Evolutionary conservation across 352 stramenopile genomes (phyloP).

Genomic region (Phytophthora sp.): DNA sequence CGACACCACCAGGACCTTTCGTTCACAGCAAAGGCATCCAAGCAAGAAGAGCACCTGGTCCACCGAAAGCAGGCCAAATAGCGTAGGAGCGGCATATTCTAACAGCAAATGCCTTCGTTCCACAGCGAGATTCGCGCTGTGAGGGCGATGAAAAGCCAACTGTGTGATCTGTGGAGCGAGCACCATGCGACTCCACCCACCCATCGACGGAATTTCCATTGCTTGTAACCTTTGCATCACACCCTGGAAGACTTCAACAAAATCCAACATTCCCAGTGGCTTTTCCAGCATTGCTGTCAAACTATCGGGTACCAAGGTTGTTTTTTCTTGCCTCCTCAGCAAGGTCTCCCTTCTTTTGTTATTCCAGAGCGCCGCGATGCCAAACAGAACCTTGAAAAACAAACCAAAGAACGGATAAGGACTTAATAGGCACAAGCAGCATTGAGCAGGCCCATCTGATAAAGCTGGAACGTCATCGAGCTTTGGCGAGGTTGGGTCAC

Average conservation of each 20-base stretch:
- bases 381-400: constrained; percentile 85
- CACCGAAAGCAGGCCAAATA: constrained; percentile 77
- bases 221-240: constrained; percentile 63
- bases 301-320: constrained; percentile 2
- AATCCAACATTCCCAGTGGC: constrained; percentile 55
- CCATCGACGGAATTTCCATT: constrained; percentile 76
- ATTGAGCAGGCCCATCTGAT: constrained; percentile 41
- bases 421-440: constrained; percentile 80
- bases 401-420: constrained; percentile 85
- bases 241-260: constrained; percentile 66
- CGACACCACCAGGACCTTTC: constrained; percentile 79
- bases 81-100: constrained; percentile 71
- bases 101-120: constrained; percentile 70
- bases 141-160: constrained; percentile 79
- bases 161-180: constrained; percentile 61
- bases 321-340: constrained; percentile 18
- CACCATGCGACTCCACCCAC: constrained; percentile 72
- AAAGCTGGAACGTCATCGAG: background rate
- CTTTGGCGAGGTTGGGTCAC: constrained; percentile 2
- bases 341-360: constrained; percentile 44
- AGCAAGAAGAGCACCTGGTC: constrained; percentile 83
- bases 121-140: constrained; percentile 58
- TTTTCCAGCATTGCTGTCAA: constrained; percentile 27
- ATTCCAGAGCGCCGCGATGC: constrained; percentile 77
- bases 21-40: constrained; percentile 76